Evolutionary conservation across 805 yeast genomes (phyloP).

Genomic region (Jamesozyma gamospora): DNA sequence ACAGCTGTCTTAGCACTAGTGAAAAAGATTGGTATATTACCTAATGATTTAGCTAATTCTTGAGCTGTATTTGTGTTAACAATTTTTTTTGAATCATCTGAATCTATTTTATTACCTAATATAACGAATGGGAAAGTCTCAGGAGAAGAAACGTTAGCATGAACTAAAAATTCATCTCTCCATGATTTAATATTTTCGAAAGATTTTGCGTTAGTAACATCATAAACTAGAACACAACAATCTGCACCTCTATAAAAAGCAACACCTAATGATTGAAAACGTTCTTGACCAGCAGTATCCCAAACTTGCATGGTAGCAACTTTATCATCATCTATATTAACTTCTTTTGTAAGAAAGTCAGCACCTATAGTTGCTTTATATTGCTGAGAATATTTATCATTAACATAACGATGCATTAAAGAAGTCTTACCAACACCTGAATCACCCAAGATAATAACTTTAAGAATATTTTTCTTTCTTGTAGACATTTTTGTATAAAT

Average conservation of each 20-base stretch:
- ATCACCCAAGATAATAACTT: constrained; percentile 81
- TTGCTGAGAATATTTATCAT: constrained; percentile 61
- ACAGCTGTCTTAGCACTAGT: constrained; percentile 97
- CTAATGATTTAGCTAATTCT: constrained; percentile 49
- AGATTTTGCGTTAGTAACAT: constrained; percentile 60
- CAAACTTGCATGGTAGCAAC: constrained; percentile 55
- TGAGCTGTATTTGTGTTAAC: constrained; percentile 52
- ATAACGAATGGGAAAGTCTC: constrained; percentile 93
- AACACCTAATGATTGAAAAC: constrained; percentile 75
- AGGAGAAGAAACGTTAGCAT: constrained; percentile 87
- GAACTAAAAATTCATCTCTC: constrained; percentile 86
- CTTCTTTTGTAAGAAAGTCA: constrained; percentile 80
- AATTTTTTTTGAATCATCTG: constrained; percentile 79
- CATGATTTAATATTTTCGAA: constrained; percentile 74
- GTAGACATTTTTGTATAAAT: constrained; percentile 17
- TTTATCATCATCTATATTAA: constrained; percentile 16
- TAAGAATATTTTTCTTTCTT: constrained; percentile 65
- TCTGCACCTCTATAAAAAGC: constrained; percentile 76
- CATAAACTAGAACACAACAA: constrained; percentile 83
- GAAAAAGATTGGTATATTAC: constrained; percentile 86
- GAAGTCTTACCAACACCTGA: constrained; percentile 80
- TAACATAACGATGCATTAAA: constrained; percentile 70
- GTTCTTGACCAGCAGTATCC: constrained; percentile 97
- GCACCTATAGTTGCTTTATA: constrained; percentile 97
- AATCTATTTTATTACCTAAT: constrained; percentile 89